Evolutionary conservation across 768 basidiomycete species (phyloP).

Genomic region (Lyophyllum decastes): DNA sequence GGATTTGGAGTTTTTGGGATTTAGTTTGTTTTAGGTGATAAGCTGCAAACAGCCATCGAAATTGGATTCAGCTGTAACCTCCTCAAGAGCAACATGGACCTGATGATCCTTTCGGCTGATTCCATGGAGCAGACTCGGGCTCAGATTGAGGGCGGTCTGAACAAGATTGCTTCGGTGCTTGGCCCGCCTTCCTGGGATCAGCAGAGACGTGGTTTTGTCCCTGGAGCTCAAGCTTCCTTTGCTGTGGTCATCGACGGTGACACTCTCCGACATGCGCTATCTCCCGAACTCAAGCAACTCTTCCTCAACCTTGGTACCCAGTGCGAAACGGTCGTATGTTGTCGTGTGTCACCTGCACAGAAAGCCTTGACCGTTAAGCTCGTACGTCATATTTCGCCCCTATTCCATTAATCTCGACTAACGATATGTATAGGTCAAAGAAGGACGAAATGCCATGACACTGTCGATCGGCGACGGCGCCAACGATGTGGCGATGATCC

Average conservation of each 20-base stretch:
- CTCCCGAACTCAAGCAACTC: slow-evolving; percentile 73
- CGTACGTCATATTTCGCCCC: slow-evolving; percentile 41
- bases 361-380: slow-evolving; percentile 96
- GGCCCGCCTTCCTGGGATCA: slow-evolving; percentile 72
- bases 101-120: slow-evolving; percentile 95
- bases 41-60: slow-evolving; percentile 97
- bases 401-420: not conserved
- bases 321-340: slow-evolving; percentile 97
- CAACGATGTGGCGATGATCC: slow-evolving; percentile 99
- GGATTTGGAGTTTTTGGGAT: not conserved
- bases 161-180: slow-evolving; percentile 88
- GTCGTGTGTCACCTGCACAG: slow-evolving; percentile 96
- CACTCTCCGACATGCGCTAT: slow-evolving; percentile 81
- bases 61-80: slow-evolving; percentile 97
- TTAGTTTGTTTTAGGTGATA: slow-evolving; percentile 64
- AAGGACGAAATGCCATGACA: slow-evolving; percentile 95
- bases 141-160: slow-evolving; percentile 90
- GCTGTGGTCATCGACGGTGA: slow-evolving; percentile 98
- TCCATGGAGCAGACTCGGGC: slow-evolving; percentile 70
- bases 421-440: slow-evolving; percentile 70
- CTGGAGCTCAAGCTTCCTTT: slow-evolving; percentile 70
- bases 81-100: slow-evolving; percentile 90
- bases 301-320: slow-evolving; percentile 94
- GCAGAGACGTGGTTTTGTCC: slow-evolving; percentile 66
- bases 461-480: slow-evolving; percentile 96